Conservation (phyloP, 768 basidiomycete species). For the Phlebiopsis flavidoalba region DNA sequence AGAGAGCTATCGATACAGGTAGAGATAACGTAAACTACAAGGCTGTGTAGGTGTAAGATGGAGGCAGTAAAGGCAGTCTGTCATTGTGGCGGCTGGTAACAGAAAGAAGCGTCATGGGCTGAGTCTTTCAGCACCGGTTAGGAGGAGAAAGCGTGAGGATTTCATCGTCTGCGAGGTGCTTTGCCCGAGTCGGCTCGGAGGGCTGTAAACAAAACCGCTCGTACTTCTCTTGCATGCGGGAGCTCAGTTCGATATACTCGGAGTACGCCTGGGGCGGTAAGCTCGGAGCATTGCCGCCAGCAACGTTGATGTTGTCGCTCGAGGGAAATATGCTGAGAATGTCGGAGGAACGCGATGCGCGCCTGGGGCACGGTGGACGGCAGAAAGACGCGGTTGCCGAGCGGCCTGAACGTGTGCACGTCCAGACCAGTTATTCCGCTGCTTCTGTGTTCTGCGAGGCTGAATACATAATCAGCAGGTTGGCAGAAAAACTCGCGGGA, state of each 20-base stretch:
- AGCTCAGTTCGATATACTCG: conserved; percentile 50
- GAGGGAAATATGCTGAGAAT: conserved; percentile 55
- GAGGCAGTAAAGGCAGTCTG: not conserved
- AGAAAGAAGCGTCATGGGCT: not conserved
- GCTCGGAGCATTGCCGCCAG: conserved; percentile 54
- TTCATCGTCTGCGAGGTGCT: not conserved
- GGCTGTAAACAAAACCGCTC: conserved; percentile 45
- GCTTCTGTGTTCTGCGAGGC: conserved; percentile 52
- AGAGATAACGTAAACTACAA: not conserved
- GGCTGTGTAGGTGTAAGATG: not conserved
- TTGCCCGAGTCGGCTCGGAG: not conserved
- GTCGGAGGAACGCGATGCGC: conserved; percentile 55
- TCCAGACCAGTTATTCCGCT: conserved; percentile 57
- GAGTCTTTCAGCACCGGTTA: not conserved
- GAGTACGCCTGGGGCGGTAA: conserved; percentile 54
- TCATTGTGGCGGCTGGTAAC: not conserved
- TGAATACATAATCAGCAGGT: conserved; percentile 19
- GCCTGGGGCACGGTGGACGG: conserved; percentile 53
- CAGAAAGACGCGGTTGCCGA: conserved; percentile 64
- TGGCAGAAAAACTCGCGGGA: conserved; percentile 5
- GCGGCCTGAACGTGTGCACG: conserved; percentile 59
- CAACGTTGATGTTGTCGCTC: conserved; percentile 25
- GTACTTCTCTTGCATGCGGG: conserved; percentile 47
- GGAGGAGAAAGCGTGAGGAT: not conserved
- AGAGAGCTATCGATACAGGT: conserved; percentile 2